Percentiles rank a stretch among this genome's conserved stretches.
phyloP scores from a whole-genome alignment of 2,329 filamentous ascomycete species.

The Paradendryphiella salina region DNA sequence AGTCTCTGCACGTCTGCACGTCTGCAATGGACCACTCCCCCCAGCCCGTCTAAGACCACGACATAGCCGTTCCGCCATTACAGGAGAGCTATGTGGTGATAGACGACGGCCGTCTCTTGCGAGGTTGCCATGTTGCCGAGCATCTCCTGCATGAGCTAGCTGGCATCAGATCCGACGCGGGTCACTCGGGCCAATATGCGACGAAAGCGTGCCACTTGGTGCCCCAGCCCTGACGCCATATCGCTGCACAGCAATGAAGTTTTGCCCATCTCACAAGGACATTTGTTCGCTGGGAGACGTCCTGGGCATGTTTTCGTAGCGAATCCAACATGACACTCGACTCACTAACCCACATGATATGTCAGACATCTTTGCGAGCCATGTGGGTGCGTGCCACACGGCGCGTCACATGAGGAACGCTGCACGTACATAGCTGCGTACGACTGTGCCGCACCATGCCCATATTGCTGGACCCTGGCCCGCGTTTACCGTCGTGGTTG shows the following conservation, averaged over 20 bases:
- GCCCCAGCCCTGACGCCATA: constrained; percentile 28
- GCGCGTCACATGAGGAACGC: constrained; percentile 23
- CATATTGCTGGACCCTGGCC: constrained; percentile 22
- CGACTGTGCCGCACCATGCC: constrained; percentile 14
- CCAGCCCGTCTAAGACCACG: too few relatives aligned
- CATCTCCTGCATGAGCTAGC: constrained; percentile 26
- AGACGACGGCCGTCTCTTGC: constrained; percentile 12
- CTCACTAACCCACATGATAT: constrained; percentile 1
- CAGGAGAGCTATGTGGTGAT: constrained; percentile 7
- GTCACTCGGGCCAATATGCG: constrained; percentile 33
- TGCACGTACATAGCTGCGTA: constrained; percentile 17
- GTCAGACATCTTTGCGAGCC: not conserved
- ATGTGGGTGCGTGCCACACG: constrained; percentile 10
- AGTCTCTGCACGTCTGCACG: too few relatives aligned
- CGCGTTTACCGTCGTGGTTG: constrained; percentile 23
- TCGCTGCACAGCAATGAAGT: constrained; percentile 21
- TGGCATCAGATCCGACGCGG: constrained; percentile 29
- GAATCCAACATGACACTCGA: not conserved
- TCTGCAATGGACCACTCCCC: too few relatives aligned
- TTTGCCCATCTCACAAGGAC: constrained; percentile 1
- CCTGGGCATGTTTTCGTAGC: not conserved
- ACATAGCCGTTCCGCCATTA: not conserved
- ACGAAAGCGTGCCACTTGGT: constrained; percentile 21
- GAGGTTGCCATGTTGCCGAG: constrained; percentile 28
- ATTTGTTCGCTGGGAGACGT: not conserved